Percentiles rank a stretch among this genome's conserved stretches.
phyloP scores from a whole-genome alignment of 1,284 basidiomycete species.

The Moesziomyces globuligerus region DNA sequence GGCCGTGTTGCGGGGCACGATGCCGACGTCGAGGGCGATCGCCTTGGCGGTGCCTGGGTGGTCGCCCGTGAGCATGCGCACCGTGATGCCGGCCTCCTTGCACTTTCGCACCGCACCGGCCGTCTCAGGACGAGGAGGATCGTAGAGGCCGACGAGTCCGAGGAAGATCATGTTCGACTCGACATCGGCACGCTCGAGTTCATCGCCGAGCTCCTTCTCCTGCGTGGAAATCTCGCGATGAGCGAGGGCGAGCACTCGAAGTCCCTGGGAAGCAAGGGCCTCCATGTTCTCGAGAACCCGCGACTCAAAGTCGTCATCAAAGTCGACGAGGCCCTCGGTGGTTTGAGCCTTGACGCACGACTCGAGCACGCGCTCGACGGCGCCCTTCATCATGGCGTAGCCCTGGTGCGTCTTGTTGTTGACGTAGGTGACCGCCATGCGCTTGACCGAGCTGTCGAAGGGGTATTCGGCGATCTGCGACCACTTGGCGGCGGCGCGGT shows the following conservation, averaged over 20 bases:
- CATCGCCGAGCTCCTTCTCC: constrained; percentile 51
- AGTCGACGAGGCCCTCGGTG: constrained; percentile 64
- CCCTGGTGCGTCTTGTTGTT: constrained; percentile 52
- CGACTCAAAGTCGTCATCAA: constrained; percentile 48
- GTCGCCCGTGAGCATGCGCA: constrained; percentile 74
- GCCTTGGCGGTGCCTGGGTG: constrained; percentile 69
- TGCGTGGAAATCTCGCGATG: constrained; percentile 44
- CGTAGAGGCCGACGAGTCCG: constrained; percentile 75
- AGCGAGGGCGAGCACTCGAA: constrained; percentile 64
- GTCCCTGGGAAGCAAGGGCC: constrained; percentile 57
- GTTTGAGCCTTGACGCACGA: constrained; percentile 53
- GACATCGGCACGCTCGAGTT: constrained; percentile 68
- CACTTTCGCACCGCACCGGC: constrained; percentile 75
- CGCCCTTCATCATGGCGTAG: constrained; percentile 66
- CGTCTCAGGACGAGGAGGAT: constrained; percentile 78
- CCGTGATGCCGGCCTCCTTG: constrained; percentile 75
- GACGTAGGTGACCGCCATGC: constrained; percentile 69
- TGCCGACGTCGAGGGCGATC: constrained; percentile 70
- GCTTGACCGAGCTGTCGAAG: constrained; percentile 64
- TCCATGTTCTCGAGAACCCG: constrained; percentile 62
- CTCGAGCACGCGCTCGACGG: constrained; percentile 63
- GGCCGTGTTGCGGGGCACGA: constrained; percentile 69
- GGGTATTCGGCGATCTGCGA: constrained; percentile 70
- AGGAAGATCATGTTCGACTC: constrained; percentile 75
- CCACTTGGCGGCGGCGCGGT: constrained; percentile 46